phyloP scores from a whole-genome alignment of 2,329 filamentous ascomycete species.

The Chaetomiaceae sp. region DNA sequence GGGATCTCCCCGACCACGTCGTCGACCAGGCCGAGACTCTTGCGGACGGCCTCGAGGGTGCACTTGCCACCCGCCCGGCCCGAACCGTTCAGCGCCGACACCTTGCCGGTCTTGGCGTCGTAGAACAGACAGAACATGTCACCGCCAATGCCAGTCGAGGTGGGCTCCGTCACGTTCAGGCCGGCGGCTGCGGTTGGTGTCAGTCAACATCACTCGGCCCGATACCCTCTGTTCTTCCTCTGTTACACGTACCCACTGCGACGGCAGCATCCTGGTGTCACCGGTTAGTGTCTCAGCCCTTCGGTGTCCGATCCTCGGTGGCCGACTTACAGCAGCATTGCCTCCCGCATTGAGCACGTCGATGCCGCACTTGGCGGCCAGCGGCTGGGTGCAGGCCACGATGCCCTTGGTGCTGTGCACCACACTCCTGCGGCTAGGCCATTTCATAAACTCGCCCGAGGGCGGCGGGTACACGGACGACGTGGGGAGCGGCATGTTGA shows the following conservation, averaged over 20 bases:
- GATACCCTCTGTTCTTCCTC: background rate
- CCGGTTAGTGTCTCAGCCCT: conserved; percentile 13
- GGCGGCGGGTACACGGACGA: conserved; percentile 43
- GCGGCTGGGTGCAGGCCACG: conserved; percentile 81
- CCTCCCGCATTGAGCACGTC: conserved; percentile 81
- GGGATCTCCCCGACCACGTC: conserved; percentile 60
- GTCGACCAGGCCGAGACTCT: conserved; percentile 60
- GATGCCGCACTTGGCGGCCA: conserved; percentile 84
- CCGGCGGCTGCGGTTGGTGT: conserved; percentile 62
- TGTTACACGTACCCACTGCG: conserved; percentile 65
- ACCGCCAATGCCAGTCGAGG: conserved; percentile 89
- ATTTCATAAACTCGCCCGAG: conserved; percentile 53
- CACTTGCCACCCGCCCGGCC: conserved; percentile 70
- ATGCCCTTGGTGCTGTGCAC: conserved; percentile 93
- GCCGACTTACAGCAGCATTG: conserved; percentile 74
- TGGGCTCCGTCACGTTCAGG: conserved; percentile 89
- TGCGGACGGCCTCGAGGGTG: conserved; percentile 65
- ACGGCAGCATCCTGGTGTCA: conserved; percentile 81
- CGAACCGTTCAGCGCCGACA: conserved; percentile 86
- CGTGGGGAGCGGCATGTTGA: conserved; percentile 44
- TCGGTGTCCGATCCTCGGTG: background rate
- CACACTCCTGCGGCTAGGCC: conserved; percentile 78
- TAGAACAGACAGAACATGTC: conserved; percentile 97
- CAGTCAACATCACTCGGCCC: background rate
- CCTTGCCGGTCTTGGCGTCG: conserved; percentile 73